Base-by-base conservation (phyloP, 352 stramenopile species). In the Pilasporangium apinafurcum region DNA sequence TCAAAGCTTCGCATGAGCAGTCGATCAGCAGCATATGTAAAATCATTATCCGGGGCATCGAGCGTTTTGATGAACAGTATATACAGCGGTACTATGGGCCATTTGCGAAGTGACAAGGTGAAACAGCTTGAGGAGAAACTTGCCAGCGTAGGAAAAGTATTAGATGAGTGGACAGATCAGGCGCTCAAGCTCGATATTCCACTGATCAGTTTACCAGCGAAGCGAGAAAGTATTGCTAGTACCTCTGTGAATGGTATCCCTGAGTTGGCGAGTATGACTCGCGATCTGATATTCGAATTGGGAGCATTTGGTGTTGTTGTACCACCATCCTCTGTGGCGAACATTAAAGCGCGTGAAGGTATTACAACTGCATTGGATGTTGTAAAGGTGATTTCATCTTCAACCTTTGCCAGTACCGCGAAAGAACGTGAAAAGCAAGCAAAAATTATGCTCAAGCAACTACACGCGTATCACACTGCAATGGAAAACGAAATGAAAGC, bases 391-490 rank as follows among this genome's bases (percentile, higher is more conserved):
- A 27, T 76, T 7, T 61, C 44, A 2, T 36, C 53, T 17, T 27
- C 36, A n/a, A 53, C 29, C 27, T 49, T 41, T 1, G 16, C 45
- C 22, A 37, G 22, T 10, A 59, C 25, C 16, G 47, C 43, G 0
- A 66, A 64, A 44, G 58, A 72, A 22, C 61, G 61, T 10, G 65
- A 76, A 8, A 66, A 57, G 18, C 49, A 55, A 16, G 31, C 64
- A 8, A 71, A 62, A 22, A 17, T 37, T 21, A 64, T 72, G 61
- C 47, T 75, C 21, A 68, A 66, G 27, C 57, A 75, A 33, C 47
- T 75, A 8, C 43, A 68, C 27, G 60, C 64, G 7, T 47, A 28
- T 16, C 43, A 62, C 30, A 17, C 44, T 10, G 48, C 56, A 5
- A 41, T 56, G 9, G 64, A 65, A 25, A 68, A 57, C 10, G 50